Evolutionary conservation across 2,329 filamentous ascomycete species (phyloP).

Genomic region (Arthrinium puccinioides): DNA sequence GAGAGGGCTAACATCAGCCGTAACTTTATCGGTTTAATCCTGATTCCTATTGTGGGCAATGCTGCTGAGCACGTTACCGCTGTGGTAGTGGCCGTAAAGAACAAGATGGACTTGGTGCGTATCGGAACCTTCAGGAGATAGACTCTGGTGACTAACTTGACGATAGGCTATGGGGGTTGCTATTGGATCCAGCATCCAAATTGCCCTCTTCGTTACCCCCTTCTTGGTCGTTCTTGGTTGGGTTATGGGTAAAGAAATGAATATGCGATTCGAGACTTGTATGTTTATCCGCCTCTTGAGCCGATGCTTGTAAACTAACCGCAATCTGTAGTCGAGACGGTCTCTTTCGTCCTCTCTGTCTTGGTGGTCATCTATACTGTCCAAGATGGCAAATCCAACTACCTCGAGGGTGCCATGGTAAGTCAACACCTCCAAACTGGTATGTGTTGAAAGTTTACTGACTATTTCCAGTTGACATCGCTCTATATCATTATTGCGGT

Average conservation of each 20-base stretch:
- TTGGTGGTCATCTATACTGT: conserved; percentile 71
- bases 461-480: conserved; percentile 29
- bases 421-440: conserved; percentile 6
- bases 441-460: not conserved
- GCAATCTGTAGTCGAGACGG: conserved; percentile 53
- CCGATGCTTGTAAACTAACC: conserved; percentile 11
- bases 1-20: conserved; percentile 65
- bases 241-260: conserved; percentile 66
- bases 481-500: conserved; percentile 55
- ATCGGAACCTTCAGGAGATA: too few species aligned
- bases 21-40: conserved; percentile 72
- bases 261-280: conserved; percentile 70
- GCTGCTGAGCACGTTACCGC: conserved; percentile 78
- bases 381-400: conserved; percentile 78
- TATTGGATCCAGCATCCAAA: conserved; percentile 76
- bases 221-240: conserved; percentile 75
- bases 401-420: conserved; percentile 73
- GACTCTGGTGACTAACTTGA: conserved; percentile 9
- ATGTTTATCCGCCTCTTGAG: conserved; percentile 11
- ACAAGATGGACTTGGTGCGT: conserved; percentile 60
- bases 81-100: conserved; percentile 68
- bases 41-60: conserved; percentile 75
- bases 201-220: conserved; percentile 73
- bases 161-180: conserved; percentile 66
- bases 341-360: conserved; percentile 69